Conservation (phyloP, 2,329 filamentous ascomycete genomes). For the Aspergillus ruber region DNA sequence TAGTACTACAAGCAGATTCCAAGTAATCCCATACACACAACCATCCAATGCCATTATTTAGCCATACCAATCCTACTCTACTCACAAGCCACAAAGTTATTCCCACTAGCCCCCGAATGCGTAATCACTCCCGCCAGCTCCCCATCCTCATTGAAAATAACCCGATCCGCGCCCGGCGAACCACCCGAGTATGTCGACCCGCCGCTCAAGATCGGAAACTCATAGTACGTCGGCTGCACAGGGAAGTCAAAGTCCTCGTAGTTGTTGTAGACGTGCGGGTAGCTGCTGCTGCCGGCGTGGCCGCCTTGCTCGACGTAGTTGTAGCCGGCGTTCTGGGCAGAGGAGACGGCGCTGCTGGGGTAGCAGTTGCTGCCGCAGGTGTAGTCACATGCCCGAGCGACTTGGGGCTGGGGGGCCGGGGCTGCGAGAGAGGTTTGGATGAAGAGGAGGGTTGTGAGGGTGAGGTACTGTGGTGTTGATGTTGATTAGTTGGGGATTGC, state of each 20-base stretch:
- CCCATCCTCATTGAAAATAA: slow-evolving; percentile 55
- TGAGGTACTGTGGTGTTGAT: not conserved
- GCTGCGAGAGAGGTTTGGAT: slow-evolving; percentile 16
- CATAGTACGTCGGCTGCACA: slow-evolving; percentile 54
- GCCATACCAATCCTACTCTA: not conserved
- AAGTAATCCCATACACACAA: not conserved
- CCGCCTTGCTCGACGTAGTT: slow-evolving; percentile 40
- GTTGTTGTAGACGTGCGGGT: slow-evolving; percentile 58
- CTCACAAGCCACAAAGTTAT: slow-evolving; percentile 60
- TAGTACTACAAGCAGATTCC: no score
- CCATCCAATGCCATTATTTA: not conserved
- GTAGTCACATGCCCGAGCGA: slow-evolving; percentile 40
- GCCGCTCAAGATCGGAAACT: slow-evolving; percentile 53
- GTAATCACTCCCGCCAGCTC: slow-evolving; percentile 60
- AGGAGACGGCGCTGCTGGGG: slow-evolving; percentile 42
- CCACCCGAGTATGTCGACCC: slow-evolving; percentile 51
- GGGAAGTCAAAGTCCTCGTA: slow-evolving; percentile 57
- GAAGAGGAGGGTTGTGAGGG: slow-evolving; percentile 15
- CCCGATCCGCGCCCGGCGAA: slow-evolving; percentile 60
- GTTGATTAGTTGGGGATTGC: not conserved
- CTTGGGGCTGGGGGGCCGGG: slow-evolving; percentile 25
- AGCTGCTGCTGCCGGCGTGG: slow-evolving; percentile 33
- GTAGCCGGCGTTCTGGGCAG: slow-evolving; percentile 49
- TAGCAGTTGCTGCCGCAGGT: slow-evolving; percentile 53
- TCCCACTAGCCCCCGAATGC: slow-evolving; percentile 62